Percentiles rank a stretch among this genome's conserved stretches.
Conservation (phyloP, 1,284 basidiomycete genomes). For the Ceratobasidium sp. region DNA sequence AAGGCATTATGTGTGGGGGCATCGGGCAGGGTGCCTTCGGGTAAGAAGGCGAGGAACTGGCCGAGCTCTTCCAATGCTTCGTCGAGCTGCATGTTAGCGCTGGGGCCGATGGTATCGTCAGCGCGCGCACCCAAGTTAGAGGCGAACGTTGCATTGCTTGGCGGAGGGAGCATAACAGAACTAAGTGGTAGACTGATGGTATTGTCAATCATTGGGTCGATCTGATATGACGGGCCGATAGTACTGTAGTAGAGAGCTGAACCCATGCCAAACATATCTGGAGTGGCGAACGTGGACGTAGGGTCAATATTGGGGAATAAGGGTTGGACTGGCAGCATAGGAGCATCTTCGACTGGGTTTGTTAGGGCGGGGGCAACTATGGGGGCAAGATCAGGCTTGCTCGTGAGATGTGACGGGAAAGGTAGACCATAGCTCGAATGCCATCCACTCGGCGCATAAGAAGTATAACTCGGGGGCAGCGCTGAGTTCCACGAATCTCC, state of each 20-base stretch:
- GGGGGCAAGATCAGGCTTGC: background rate
- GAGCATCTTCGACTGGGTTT: background rate
- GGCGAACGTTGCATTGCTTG: background rate
- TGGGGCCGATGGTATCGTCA: background rate
- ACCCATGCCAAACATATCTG: background rate
- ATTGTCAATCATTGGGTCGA: background rate
- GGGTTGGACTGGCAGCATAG: background rate
- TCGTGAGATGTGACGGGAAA: background rate
- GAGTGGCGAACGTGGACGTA: background rate
- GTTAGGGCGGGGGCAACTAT: background rate
- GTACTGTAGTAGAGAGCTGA: background rate
- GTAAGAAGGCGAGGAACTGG: background rate
- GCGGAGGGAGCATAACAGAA: background rate
- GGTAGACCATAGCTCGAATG: background rate
- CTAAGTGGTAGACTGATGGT: background rate
- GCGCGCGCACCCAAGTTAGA: background rate
- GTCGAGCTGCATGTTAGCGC: too few species aligned
- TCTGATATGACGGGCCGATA: background rate
- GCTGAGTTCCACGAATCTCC: background rate
- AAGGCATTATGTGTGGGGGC: background rate
- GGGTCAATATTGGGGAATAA: background rate
- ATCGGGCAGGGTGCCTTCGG: background rate
- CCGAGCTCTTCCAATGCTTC: background rate
- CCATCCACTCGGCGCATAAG: background rate
- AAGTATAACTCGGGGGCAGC: background rate